A percentile compares a stretch with the other conserved stretches of the same genome.
Evolutionary conservation across 768 basidiomycete genomes (phyloP).

Genomic region (Kwoniella pini): DNA sequence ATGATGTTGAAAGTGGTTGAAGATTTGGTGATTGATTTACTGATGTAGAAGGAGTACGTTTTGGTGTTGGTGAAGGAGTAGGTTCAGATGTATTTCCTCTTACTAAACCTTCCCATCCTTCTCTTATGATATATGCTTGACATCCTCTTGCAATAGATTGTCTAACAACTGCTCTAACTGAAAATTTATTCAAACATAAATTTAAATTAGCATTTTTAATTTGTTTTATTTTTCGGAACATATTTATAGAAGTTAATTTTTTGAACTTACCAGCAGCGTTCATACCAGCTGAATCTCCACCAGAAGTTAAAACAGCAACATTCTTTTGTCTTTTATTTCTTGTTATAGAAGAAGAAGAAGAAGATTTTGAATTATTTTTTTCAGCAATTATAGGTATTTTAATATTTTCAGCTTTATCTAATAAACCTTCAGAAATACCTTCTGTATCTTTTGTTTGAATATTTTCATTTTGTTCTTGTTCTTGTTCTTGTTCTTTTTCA

Average conservation of each 20-base stretch:
- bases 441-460: constrained; percentile 26
- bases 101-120: constrained; percentile 97
- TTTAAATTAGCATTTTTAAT: too few species aligned
- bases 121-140: constrained; percentile 92
- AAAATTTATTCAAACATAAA: neutral
- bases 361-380: neutral
- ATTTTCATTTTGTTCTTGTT: neutral
- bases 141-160: constrained; percentile 91
- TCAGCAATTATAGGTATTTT: constrained; percentile 1
- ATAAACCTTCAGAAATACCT: constrained; percentile 28
- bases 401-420: constrained; percentile 20
- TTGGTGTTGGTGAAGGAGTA: constrained; percentile 34
- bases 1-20: constrained; percentile 22
- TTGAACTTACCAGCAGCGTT: constrained; percentile 53
- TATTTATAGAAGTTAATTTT: too few species aligned
- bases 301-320: constrained; percentile 90
- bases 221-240: too few species aligned
- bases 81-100: constrained; percentile 70
- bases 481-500: neutral
- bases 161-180: constrained; percentile 88
- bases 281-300: constrained; percentile 92
- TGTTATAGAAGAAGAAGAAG: neutral
- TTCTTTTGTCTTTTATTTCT: constrained; percentile 63
- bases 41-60: constrained; percentile 43
- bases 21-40: constrained; percentile 28